Conservation (phyloP, 768 basidiomycete genomes). For the Royoungia palumana region DNA sequence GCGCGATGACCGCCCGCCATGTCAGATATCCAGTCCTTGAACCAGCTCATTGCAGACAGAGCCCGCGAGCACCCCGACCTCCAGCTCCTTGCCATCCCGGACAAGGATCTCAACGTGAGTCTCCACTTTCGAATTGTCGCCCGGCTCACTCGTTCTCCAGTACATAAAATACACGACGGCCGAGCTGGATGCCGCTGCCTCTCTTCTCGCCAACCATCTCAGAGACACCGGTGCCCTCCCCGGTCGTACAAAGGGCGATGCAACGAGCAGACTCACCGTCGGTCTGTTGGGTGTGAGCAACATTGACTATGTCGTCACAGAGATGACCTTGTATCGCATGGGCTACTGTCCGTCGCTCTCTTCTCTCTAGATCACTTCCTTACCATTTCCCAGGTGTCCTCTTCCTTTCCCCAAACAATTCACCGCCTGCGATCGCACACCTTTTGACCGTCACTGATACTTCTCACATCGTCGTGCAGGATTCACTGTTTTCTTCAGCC, state of each 20-base stretch:
- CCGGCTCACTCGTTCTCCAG: conserved; percentile 3
- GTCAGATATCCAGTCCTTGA: conserved; percentile 24
- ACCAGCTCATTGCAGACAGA: conserved; percentile 25
- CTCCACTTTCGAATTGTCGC: neutral
- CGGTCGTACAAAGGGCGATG: conserved; percentile 24
- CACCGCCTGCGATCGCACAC: conserved; percentile 43
- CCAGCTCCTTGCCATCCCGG: conserved; percentile 23
- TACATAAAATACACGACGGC: conserved; percentile 25
- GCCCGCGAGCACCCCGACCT: conserved; percentile 19
- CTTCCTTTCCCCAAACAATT: conserved; percentile 44
- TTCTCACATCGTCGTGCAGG: conserved; percentile 23
- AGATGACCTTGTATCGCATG: conserved; percentile 29
- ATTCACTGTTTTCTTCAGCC: conserved; percentile 12
- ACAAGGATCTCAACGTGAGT: conserved; percentile 23
- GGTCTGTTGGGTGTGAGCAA: conserved; percentile 27
- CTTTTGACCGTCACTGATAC: conserved; percentile 32
- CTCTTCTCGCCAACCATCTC: conserved; percentile 24
- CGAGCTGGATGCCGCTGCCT: conserved; percentile 25
- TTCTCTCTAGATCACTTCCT: neutral
- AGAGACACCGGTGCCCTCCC: conserved; percentile 16
- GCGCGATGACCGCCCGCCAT: conserved; percentile 6
- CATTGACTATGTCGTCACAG: conserved; percentile 25
- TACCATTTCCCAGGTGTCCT: conserved; percentile 22
- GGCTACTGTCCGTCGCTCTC: conserved; percentile 25
- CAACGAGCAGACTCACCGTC: conserved; percentile 23